A percentile compares a stretch with the other conserved stretches of the same genome.
Evolutionary conservation across 2,329 filamentous ascomycete species (phyloP).

Genomic region (Aspergillus brasiliensis): DNA sequence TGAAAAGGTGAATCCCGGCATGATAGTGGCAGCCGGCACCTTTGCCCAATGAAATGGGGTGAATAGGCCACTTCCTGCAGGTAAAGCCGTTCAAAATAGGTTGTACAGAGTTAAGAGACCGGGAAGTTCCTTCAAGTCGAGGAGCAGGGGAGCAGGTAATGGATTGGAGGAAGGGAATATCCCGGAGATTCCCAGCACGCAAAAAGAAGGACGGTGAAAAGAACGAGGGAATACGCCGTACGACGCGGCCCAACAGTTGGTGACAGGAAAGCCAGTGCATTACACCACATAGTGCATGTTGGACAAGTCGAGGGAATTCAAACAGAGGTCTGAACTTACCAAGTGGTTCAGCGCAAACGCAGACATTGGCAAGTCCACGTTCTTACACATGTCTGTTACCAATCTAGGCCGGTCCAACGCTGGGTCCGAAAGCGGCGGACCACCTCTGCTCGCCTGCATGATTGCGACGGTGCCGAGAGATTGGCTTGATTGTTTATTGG

Average conservation of each 20-base stretch:
- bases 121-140: background rate
- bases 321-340: conserved; percentile 22
- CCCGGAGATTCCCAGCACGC: background rate
- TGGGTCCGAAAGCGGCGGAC: conserved; percentile 17
- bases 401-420: conserved; percentile 24
- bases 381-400: conserved; percentile 25
- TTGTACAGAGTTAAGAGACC: background rate
- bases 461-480: background rate
- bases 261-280: background rate
- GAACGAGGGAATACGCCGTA: background rate
- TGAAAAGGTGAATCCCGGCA: background rate
- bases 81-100: no score
- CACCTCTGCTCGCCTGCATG: conserved; percentile 7
- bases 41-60: background rate
- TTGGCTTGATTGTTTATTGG: background rate
- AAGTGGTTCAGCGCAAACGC: conserved; percentile 27
- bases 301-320: background rate
- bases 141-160: background rate
- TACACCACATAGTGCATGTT: background rate
- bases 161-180: background rate
- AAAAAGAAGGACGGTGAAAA: background rate
- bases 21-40: background rate
- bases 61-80: background rate
- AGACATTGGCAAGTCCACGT: conserved; percentile 27
- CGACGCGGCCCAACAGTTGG: background rate